Percentiles rank a stretch among this genome's conserved stretches.
Conservation (phyloP, 129 eudicot genomes). For the Flaveria brownii region DNA sequence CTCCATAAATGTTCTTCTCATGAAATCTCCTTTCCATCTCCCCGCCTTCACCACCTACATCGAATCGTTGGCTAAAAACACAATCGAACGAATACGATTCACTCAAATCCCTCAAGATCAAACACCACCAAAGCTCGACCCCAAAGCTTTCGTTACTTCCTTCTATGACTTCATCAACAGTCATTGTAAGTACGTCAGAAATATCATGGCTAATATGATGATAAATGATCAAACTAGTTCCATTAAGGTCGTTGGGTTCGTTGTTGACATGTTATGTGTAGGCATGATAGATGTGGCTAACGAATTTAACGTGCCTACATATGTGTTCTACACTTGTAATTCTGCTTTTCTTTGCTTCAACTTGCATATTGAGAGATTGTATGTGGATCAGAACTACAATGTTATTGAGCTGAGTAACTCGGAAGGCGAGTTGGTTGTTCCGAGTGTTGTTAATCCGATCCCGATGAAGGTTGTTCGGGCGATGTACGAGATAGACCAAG, state of each 20-base stretch:
- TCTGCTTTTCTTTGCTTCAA: slow-evolving; percentile 32
- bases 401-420: slow-evolving; percentile 10
- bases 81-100: slow-evolving; percentile 12
- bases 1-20: slow-evolving; percentile 30
- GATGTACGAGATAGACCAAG: neutral
- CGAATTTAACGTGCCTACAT: slow-evolving; percentile 31
- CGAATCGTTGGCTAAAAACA: slow-evolving; percentile 16
- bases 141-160: neutral
- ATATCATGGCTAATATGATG: slow-evolving; percentile 4
- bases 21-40: slow-evolving; percentile 18
- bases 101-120: slow-evolving; percentile 20
- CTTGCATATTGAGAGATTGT: slow-evolving; percentile 3
- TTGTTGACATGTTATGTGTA: slow-evolving; percentile 36
- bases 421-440: slow-evolving; percentile 2
- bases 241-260: slow-evolving; percentile 14
- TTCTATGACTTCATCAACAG: slow-evolving; percentile 21
- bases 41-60: slow-evolving; percentile 17
- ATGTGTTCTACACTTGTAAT: slow-evolving; percentile 28
- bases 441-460: slow-evolving; percentile 18
- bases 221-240: neutral
- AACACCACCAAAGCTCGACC: neutral
- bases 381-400: neutral
- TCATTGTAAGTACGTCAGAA: slow-evolving; percentile 21
- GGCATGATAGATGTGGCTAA: slow-evolving; percentile 45
- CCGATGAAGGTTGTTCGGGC: slow-evolving; percentile 25